Percentiles rank a stretch among this genome's conserved stretches.
Conservation (phyloP, 768 basidiomycete species). For the Ramaria sp. region DNA sequence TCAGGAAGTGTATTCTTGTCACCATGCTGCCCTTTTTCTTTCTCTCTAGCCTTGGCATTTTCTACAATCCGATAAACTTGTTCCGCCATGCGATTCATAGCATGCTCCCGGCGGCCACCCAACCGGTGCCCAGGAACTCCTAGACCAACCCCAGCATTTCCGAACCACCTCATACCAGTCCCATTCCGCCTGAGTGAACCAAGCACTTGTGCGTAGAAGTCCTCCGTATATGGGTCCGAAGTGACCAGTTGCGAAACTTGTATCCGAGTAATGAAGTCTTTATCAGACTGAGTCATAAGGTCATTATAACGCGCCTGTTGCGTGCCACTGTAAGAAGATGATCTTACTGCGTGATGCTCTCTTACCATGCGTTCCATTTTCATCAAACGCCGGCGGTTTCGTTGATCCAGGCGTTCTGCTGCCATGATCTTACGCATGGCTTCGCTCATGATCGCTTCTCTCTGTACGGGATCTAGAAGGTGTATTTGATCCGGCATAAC, state of each 20-base stretch:
- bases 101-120: constrained; percentile 62
- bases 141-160: constrained; percentile 68
- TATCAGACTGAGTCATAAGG: constrained; percentile 95
- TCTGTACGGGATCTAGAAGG: constrained; percentile 11
- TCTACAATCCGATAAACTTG: constrained; percentile 96
- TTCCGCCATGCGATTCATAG: constrained; percentile 87
- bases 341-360: constrained; percentile 10
- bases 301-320: constrained; percentile 81
- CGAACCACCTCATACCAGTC: constrained; percentile 38
- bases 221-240: constrained; percentile 93
- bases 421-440: constrained; percentile 87
- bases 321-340: constrained; percentile 2
- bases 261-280: constrained; percentile 98
- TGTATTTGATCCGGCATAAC: constrained; percentile 44
- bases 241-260: constrained; percentile 98
- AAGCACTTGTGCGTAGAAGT: constrained; percentile 97
- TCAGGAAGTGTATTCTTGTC: constrained; percentile 2
- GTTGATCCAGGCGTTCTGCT: constrained; percentile 73
- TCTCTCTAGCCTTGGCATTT: constrained; percentile 77
- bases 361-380: constrained; percentile 86
- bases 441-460: constrained; percentile 58
- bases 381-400: constrained; percentile 65
- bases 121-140: constrained; percentile 58
- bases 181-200: constrained; percentile 75
- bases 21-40: constrained; percentile 52